These are phyloP conservation scores for Saksenaea vasiformis DNA, from an alignment of 371 early-diverging fungal genomes.

Conservation along the genomic window DNA sequence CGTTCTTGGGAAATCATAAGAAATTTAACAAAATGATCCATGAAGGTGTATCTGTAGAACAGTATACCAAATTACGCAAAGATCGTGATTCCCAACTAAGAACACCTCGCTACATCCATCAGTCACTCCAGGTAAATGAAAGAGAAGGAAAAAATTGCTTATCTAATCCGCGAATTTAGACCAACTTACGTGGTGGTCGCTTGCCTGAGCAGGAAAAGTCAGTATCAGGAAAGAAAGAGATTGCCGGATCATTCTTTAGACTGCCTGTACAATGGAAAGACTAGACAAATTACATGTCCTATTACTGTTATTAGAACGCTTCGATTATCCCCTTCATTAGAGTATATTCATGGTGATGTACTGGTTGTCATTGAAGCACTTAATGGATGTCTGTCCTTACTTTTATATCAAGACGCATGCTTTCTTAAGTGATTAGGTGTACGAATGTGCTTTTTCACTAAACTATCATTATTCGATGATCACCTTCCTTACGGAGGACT, in stretches of 20 bases:
- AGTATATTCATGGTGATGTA: too few species aligned
- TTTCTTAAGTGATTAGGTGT: too few species aligned
- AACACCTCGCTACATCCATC: slow-evolving; percentile 48
- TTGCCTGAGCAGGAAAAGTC: slow-evolving; percentile 21
- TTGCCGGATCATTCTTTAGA: background rate
- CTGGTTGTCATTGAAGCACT: too few species aligned
- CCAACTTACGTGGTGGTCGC: slow-evolving; percentile 25
- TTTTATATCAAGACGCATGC: too few species aligned
- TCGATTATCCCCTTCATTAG: too few species aligned
- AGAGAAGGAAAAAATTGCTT: background rate
- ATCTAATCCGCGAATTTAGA: slow-evolving; percentile 8
- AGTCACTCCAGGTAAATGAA: slow-evolving; percentile 46
- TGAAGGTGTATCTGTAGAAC: slow-evolving; percentile 22
- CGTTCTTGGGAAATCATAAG: slow-evolving; percentile 31
- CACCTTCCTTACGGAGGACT: too few species aligned
- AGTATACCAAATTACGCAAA: slow-evolving; percentile 31
- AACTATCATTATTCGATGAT: too few species aligned
- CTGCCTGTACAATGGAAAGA: background rate
- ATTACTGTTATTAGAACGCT: too few species aligned
- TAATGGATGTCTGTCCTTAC: too few species aligned
- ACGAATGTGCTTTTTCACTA: too few species aligned
- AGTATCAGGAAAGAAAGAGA: background rate
- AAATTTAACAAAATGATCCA: slow-evolving; percentile 41
- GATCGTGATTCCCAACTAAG: slow-evolving; percentile 33
- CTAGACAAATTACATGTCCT: background rate